phyloP scores from a whole-genome alignment of 2,329 filamentous ascomycete genomes.

The Aspergillus melleus region DNA sequence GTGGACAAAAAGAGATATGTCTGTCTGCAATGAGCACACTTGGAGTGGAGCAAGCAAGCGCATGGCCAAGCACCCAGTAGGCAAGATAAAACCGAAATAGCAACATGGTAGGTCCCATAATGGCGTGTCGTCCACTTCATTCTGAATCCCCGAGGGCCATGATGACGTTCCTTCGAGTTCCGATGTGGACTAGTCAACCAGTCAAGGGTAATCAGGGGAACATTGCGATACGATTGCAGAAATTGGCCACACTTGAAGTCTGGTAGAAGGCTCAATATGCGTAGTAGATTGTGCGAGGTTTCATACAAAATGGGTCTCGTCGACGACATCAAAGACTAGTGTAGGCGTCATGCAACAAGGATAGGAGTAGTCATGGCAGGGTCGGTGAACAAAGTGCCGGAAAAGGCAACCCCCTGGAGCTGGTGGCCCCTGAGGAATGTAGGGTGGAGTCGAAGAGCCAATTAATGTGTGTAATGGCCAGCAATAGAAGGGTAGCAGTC shows the following conservation, averaged over 20 bases:
- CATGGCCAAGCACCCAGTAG: neutral
- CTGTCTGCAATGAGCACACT: neutral
- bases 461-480: neutral
- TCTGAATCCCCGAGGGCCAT: neutral
- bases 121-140: neutral
- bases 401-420: slow-evolving; percentile 1
- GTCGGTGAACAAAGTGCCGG: neutral
- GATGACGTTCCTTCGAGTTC: neutral
- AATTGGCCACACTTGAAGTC: neutral
- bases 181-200: neutral
- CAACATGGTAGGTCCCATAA: neutral
- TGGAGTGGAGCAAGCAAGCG: neutral
- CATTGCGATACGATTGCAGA: neutral
- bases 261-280: neutral
- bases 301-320: neutral
- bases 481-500: neutral
- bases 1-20: neutral
- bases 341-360: slow-evolving; percentile 16
- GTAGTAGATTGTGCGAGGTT: neutral
- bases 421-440: neutral
- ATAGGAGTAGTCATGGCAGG: neutral
- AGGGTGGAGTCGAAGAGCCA: neutral
- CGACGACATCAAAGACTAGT: slow-evolving; percentile 6
- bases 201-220: neutral
- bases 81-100: neutral